Base-by-base conservation (phyloP, 805 yeast species). In the Candida sakaeoensis region DNA sequence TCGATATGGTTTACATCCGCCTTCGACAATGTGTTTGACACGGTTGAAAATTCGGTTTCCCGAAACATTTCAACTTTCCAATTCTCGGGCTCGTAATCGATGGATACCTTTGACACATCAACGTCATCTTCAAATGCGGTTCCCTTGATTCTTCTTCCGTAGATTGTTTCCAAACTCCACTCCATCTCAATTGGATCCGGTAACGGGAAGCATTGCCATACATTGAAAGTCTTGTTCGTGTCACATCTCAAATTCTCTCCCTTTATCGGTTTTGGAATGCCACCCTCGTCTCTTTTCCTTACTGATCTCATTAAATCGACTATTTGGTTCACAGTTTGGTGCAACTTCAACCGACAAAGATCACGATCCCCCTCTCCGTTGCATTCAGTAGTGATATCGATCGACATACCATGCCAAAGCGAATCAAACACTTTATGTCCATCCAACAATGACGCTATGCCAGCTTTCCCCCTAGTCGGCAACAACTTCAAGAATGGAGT, bases 361-460 rank as follows among this genome's bases (percentile, higher is more conserved):
- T n/a, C n/a, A n/a, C n/a, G n/a, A n/a, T n/a, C n/a, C n/a, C n/a
- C n/a, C n/a, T 45, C 52, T 3, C 53, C 61, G 17, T 58, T 63
- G 49, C 89, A 80, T 9, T 61, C 63, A 0, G 88, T 80, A 13
- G 63, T 62, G 18, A 91, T 71, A 57, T 91, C 98, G 33, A 93
- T 78, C 2, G 96, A 75, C 88, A 93, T 82, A 29, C 90, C 79
- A 48, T 90, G 96, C 98, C 98, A 93, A 46, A 82, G 79, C 0
- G 96, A 80, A 54, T 89, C 95, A 59, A 89, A 93, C 7, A 88
- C 75, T 53, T 82, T 82, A 57, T 88, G 96, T 14, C 99, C 98
- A 51, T 89, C 95, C 17, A 93, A 67, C 30, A 91, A 67, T 0
- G 95, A 76, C 0, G 95, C 77, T 28, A 93, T 67, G 2, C 99